These are phyloP conservation scores for Gastrolobium villosum DNA, from an alignment of 306 rosid genomes.

Conservation along the genomic window DNA sequence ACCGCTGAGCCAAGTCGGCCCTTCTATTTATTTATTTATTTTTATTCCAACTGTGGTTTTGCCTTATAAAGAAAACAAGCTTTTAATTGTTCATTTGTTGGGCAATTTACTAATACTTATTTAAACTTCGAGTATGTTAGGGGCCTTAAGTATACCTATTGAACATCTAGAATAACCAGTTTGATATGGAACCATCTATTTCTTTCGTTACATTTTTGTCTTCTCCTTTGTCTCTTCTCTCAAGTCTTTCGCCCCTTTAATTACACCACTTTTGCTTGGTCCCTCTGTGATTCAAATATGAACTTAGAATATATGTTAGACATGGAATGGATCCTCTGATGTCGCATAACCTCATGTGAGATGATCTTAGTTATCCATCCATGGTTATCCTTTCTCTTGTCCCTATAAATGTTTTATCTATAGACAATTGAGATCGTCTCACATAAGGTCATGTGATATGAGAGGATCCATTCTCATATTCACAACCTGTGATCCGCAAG, in stretches of 20 bases:
- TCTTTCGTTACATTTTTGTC: neutral
- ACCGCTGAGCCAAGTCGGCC: too few relatives aligned
- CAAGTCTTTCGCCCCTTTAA: neutral
- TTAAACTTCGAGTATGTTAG: neutral
- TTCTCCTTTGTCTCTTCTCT: neutral
- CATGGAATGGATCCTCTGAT: too few relatives aligned
- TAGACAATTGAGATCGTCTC: too few relatives aligned
- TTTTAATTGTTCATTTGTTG: slow-evolving; percentile 1
- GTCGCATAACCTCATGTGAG: too few relatives aligned
- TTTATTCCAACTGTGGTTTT: neutral
- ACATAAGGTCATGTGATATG: too few relatives aligned
- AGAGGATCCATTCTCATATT: neutral
- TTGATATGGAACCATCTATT: neutral
- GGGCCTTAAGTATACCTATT: neutral
- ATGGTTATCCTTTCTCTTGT: too few relatives aligned
- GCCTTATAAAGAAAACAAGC: neutral
- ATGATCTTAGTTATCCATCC: too few relatives aligned
- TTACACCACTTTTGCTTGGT: neutral
- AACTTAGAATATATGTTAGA: neutral
- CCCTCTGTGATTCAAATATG: neutral
- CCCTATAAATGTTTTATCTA: too few relatives aligned
- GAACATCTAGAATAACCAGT: neutral
- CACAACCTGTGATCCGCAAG: neutral
- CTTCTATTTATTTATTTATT: too few relatives aligned
- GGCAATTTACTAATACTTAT: neutral